phyloP scores from a whole-genome alignment of 176 grass and related monocot species.

The Ananas comosus region DNA sequence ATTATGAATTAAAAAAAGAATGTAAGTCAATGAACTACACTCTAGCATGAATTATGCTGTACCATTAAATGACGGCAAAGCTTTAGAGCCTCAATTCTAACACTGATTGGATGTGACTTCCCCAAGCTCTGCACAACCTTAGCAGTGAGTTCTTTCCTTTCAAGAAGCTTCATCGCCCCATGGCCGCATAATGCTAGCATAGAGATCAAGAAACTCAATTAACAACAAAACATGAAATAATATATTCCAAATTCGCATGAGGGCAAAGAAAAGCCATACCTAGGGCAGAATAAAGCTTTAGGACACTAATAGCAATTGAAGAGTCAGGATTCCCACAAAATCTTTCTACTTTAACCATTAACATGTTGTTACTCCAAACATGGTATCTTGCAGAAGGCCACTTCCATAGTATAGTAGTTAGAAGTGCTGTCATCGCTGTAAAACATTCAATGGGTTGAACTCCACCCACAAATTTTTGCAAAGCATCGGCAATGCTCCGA shows the following conservation, averaged over 20 bases:
- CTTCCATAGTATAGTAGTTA: constrained; percentile 49
- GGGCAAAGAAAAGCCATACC: constrained; percentile 33
- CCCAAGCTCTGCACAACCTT: constrained; percentile 33
- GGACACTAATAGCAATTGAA: constrained; percentile 30
- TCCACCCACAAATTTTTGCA: constrained; percentile 31
- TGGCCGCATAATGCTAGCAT: constrained; percentile 68
- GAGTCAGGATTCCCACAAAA: constrained; percentile 27
- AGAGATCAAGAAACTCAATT: constrained; percentile 3
- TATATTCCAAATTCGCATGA: neutral
- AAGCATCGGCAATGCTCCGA: constrained; percentile 26
- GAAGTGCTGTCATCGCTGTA: constrained; percentile 35
- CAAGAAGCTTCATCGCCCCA: constrained; percentile 49
- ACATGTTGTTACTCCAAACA: constrained; percentile 50
- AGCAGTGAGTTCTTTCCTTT: constrained; percentile 39
- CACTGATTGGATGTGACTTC: constrained; percentile 21
- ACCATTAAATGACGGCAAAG: constrained; percentile 67
- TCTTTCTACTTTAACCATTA: constrained; percentile 45
- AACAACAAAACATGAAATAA: neutral
- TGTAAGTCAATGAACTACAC: too few relatives aligned
- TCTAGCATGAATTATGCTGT: neutral
- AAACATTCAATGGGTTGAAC: constrained; percentile 37
- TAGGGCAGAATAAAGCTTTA: constrained; percentile 73
- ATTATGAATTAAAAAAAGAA: too few relatives aligned
- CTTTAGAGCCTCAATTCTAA: constrained; percentile 53
- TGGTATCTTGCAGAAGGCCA: constrained; percentile 76